These are phyloP conservation scores for Aureobasidium namibiae DNA, from an alignment of 2,329 filamentous ascomycete genomes.

Conservation along the genomic window DNA sequence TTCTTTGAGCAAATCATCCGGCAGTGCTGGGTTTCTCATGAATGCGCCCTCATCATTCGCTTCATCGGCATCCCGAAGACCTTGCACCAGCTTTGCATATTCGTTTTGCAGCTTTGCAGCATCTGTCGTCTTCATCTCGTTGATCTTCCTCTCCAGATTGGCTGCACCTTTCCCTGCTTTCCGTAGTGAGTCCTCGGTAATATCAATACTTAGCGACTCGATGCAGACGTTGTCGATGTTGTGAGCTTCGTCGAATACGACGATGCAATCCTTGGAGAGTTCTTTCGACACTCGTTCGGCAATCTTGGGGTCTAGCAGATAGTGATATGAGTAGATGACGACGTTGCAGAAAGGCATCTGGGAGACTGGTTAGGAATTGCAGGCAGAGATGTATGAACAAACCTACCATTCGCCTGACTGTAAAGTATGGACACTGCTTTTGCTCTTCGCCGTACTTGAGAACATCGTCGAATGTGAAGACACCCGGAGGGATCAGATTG, in stretches of 20 bases:
- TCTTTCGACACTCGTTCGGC: constrained; percentile 92
- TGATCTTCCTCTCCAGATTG: constrained; percentile 84
- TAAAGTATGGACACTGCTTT: constrained; percentile 97
- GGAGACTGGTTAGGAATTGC: not conserved
- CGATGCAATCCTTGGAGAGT: constrained; percentile 94
- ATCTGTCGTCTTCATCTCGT: constrained; percentile 92
- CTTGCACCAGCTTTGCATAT: constrained; percentile 91
- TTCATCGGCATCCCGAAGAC: constrained; percentile 78
- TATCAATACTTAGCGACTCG: constrained; percentile 90
- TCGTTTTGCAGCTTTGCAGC: constrained; percentile 90
- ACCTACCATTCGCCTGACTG: constrained; percentile 69
- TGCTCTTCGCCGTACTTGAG: constrained; percentile 86
- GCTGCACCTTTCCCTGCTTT: constrained; percentile 85
- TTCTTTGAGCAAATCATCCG: constrained; percentile 89
- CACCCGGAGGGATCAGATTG: constrained; percentile 86
- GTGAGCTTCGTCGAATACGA: constrained; percentile 97
- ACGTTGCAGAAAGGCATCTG: constrained; percentile 96
- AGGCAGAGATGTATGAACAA: not conserved
- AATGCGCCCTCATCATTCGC: constrained; percentile 89
- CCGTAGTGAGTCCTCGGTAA: constrained; percentile 88
- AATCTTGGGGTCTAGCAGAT: constrained; percentile 94
- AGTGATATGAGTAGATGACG: constrained; percentile 99
- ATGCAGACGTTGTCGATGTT: constrained; percentile 99
- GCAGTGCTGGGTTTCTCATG: constrained; percentile 90
- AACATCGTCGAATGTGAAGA: constrained; percentile 90